Evolutionary conservation across 1,284 basidiomycete species (phyloP).

Genomic region (Heterobasidion irregulare): DNA sequence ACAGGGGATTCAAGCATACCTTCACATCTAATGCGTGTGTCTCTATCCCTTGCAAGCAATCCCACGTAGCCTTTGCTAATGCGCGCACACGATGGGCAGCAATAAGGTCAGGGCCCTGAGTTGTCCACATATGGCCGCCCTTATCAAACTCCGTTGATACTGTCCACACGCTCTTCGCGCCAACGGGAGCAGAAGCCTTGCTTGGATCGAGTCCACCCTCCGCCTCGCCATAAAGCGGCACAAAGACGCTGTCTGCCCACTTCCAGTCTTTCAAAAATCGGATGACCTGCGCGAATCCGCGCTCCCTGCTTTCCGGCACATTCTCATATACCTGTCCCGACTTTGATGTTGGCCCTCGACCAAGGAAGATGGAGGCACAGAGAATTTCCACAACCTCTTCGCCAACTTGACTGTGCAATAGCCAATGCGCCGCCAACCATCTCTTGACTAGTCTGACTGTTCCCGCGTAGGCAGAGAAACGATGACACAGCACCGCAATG

Average conservation of each 20-base stretch:
- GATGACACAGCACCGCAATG: conserved; percentile 74
- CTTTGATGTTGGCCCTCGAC: conserved; percentile 18
- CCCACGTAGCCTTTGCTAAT: conserved; percentile 69
- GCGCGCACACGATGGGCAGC: conserved; percentile 64
- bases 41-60: conserved; percentile 37
- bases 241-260: conserved; percentile 62
- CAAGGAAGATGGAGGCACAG: conserved; percentile 60
- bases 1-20: conserved; percentile 26
- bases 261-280: conserved; percentile 79
- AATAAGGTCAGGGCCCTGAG: conserved; percentile 51
- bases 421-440: conserved; percentile 90
- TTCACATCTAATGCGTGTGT: conserved; percentile 38
- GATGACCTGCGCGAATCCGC: conserved; percentile 79
- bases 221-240: conserved; percentile 47
- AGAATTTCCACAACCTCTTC: conserved; percentile 83
- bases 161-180: conserved; percentile 62
- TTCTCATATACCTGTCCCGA: conserved; percentile 20
- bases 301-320: conserved; percentile 62
- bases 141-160: conserved; percentile 78
- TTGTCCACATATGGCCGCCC: conserved; percentile 72
- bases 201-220: conserved; percentile 7
- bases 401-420: conserved; percentile 61
- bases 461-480: conserved; percentile 72
- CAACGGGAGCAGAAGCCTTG: conserved; percentile 29
- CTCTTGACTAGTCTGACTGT: conserved; percentile 87